Percentiles rank a stretch among this genome's conserved stretches.
Evolutionary conservation across 2,329 filamentous ascomycete genomes (phyloP).

Genomic region (Fonsecaea multimorphosa): DNA sequence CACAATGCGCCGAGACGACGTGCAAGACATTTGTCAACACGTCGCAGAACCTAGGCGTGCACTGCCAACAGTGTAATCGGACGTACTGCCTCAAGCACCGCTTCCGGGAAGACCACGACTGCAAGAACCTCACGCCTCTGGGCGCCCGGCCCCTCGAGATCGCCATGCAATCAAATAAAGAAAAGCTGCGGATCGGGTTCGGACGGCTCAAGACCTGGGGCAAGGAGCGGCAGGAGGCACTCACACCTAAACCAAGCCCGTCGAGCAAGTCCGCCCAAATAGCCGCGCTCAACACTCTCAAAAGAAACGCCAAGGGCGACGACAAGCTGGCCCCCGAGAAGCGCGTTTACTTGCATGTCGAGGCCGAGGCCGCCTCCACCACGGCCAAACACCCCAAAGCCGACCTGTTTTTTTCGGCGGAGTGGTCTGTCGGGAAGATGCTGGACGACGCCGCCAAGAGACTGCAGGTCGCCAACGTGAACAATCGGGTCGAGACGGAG

Average conservation of each 20-base stretch:
- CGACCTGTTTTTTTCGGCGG: constrained; percentile 78
- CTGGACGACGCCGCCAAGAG: constrained; percentile 53
- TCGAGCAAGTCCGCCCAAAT: constrained; percentile 68
- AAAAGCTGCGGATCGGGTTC: constrained; percentile 75
- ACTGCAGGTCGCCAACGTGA: constrained; percentile 53
- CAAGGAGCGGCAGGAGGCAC: constrained; percentile 70
- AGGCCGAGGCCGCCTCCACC: constrained; percentile 79
- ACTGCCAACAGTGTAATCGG: constrained; percentile 56
- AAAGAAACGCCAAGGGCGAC: constrained; percentile 89
- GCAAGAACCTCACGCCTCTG: constrained; percentile 71
- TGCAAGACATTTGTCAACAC: constrained; percentile 63
- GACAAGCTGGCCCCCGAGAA: constrained; percentile 79
- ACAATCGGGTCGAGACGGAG: constrained; percentile 53
- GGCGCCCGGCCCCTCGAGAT: constrained; percentile 53
- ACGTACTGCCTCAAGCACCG: constrained; percentile 61
- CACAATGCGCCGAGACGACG: constrained; percentile 55
- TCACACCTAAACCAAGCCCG: constrained; percentile 70
- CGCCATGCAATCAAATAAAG: constrained; percentile 43
- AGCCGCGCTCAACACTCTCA: constrained; percentile 76
- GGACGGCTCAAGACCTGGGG: constrained; percentile 82
- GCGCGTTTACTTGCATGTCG: constrained; percentile 86
- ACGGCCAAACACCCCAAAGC: constrained; percentile 82
- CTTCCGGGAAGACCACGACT: constrained; percentile 75
- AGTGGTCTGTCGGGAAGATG: constrained; percentile 84
- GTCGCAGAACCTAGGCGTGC: constrained; percentile 56